Conservation (phyloP, 2,329 filamentous ascomycete species). For the Diaporthe aspalathi region DNA sequence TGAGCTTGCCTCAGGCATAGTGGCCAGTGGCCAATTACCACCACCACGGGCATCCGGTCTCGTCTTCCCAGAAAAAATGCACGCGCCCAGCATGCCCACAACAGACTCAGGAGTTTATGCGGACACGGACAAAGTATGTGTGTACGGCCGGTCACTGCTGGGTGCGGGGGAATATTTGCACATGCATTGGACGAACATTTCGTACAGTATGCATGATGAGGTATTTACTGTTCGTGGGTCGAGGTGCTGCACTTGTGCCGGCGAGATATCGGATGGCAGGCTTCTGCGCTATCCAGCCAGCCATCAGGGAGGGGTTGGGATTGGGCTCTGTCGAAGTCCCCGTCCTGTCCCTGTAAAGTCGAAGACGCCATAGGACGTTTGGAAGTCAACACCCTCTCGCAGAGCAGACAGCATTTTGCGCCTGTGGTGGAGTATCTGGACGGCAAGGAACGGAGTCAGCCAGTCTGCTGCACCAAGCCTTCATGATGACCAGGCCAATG, state of each 20-base stretch:
- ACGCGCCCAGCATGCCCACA: not conserved
- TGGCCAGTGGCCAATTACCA: slow-evolving; percentile 15
- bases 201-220: too few species aligned
- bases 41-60: slow-evolving; percentile 1
- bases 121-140: not conserved
- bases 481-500: not conserved
- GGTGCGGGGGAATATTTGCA: not conserved
- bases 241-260: too few species aligned
- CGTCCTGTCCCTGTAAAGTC: too few species aligned
- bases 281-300: not conserved
- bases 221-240: too few species aligned
- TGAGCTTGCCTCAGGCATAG: slow-evolving; percentile 19
- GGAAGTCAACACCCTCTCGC: too few species aligned
- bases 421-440: not conserved
- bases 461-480: not conserved
- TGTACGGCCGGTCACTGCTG: not conserved
- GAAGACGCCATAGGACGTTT: too few species aligned
- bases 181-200: slow-evolving; percentile 12
- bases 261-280: not conserved
- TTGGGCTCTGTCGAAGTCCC: not conserved
- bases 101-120: not conserved
- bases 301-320: not conserved
- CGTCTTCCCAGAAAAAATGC: not conserved
- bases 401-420: not conserved
- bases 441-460: not conserved